Evolutionary conservation across 208 protist genomes (phyloP).

Genomic region (Sergeia podlipaevii): DNA sequence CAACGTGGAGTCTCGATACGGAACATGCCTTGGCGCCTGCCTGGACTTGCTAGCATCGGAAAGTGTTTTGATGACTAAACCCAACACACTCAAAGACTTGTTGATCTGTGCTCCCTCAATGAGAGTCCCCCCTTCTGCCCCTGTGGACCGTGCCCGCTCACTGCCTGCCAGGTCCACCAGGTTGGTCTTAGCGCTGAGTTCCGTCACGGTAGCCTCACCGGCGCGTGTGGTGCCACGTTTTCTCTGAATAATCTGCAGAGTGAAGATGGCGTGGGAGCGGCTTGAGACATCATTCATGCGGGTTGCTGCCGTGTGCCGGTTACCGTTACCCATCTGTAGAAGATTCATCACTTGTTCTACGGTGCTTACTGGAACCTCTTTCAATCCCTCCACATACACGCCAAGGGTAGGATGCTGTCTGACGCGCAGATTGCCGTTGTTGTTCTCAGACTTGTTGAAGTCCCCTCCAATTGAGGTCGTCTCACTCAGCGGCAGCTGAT

Average conservation of each 20-base stretch:
- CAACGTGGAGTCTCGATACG: conserved; percentile 85
- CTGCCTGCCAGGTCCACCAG: conserved; percentile 94
- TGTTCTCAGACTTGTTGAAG: conserved; percentile 9
- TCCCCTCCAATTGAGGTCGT: conserved; percentile 5
- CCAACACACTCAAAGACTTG: conserved; percentile 82
- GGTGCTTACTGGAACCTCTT: conserved; percentile 54
- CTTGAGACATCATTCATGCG: conserved; percentile 95
- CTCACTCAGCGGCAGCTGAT: conserved; percentile 8
- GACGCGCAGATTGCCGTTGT: conserved; percentile 43
- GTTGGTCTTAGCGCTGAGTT: conserved; percentile 73
- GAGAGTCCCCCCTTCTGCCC: conserved; percentile 70
- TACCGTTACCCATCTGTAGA: conserved; percentile 65
- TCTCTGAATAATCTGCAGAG: conserved; percentile 73
- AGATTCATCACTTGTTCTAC: conserved; percentile 56
- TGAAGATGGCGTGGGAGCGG: conserved; percentile 97
- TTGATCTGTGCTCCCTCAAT: conserved; percentile 91
- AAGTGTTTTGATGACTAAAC: conserved; percentile 90
- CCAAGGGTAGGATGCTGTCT: conserved; percentile 74
- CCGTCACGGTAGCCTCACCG: conserved; percentile 25
- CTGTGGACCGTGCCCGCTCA: conserved; percentile 83
- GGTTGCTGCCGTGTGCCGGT: conserved; percentile 83
- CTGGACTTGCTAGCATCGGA: conserved; percentile 24
- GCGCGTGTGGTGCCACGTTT: conserved; percentile 17
- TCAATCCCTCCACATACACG: conserved; percentile 75
- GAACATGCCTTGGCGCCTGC: conserved; percentile 33